A percentile compares a stretch with the other conserved stretches of the same genome.
Evolutionary conservation across 225 moss, liverwort and hornwort genomes (phyloP).

Genomic region (Climacium dendroides): DNA sequence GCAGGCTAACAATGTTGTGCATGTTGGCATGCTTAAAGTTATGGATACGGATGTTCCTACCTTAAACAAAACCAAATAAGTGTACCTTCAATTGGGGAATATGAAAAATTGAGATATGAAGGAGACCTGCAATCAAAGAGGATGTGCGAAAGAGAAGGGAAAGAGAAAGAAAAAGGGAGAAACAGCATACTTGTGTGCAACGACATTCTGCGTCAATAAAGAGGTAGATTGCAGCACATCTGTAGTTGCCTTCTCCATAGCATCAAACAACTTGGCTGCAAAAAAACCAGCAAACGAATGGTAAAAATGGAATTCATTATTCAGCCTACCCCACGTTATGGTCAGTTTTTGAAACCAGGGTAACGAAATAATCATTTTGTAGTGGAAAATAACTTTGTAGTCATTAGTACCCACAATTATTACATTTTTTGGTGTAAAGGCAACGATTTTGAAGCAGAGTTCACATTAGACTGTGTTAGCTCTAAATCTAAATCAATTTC

Average conservation of each 20-base stretch:
- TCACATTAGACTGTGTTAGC: neutral
- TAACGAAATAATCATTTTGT: neutral
- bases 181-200: slow-evolving; percentile 52
- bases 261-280: slow-evolving; percentile 82
- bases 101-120: neutral
- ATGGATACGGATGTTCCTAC: neutral
- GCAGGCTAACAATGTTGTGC: neutral
- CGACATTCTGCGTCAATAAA: slow-evolving; percentile 37
- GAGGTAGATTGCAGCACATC: slow-evolving; percentile 53
- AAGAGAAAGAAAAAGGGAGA: neutral
- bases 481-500: neutral
- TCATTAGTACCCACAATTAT: too few relatives aligned
- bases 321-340: too few relatives aligned
- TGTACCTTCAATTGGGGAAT: neutral
- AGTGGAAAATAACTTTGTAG: neutral
- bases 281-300: neutral
- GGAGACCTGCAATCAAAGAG: neutral
- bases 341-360: neutral
- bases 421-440: neutral
- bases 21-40: neutral
- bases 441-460: neutral
- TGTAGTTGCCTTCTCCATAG: slow-evolving; percentile 68
- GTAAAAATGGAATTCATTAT: neutral
- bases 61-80: neutral
- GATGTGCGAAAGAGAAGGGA: neutral